Evolutionary conservation across 257 asterid genomes (phyloP), one percentile per base, ranked within the genome.

Genomic region (Jacaranda copaia): DNA sequence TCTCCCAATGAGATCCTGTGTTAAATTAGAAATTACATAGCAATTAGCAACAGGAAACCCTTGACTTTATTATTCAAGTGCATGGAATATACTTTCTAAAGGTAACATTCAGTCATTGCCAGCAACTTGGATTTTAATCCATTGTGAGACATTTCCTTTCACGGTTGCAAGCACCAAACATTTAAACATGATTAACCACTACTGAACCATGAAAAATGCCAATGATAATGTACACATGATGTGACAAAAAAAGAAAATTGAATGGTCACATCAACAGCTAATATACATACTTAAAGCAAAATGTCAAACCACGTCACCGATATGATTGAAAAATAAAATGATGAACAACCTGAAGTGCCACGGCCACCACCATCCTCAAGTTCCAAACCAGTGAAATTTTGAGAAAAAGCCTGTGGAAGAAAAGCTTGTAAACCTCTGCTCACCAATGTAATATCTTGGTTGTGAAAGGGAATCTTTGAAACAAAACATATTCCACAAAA

Each of bases 341-440:
- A 72, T 19, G 57, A 85, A 81, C 70, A 79, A 91, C 97, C 97
- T 85, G 97, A 89, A 68, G 97, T 91, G 78, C 97, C 97, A 39
- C 97, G 92, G 39, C 97, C 97, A 39, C 97, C 97, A 64, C 97
- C 97, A 81, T 91, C 95, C 87, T 91, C 97, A 75, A 91, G 89
- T 85, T 91, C 97, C 80, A 91, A 85, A 52, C 97, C 97, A 76
- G 93, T 89, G 77, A 91, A 88, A 85, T 91, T 91, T 77, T 76
- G 88, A 9, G 95, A 91, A 88, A 89, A 91, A 55, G 95, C 89
- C 97, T 91, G 87, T 58, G 12, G 81, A 49, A 40, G 74, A 56
- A 68, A 72, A 16, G 8, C 15, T 15, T 42, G 59, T 53, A 18
- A 79, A 73, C 52, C 58, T 58, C 3, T 51, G 52, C 49, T 48